Evolutionary conservation across 371 early-diverging fungal species (phyloP).

Genomic region (Mortierella sp.): DNA sequence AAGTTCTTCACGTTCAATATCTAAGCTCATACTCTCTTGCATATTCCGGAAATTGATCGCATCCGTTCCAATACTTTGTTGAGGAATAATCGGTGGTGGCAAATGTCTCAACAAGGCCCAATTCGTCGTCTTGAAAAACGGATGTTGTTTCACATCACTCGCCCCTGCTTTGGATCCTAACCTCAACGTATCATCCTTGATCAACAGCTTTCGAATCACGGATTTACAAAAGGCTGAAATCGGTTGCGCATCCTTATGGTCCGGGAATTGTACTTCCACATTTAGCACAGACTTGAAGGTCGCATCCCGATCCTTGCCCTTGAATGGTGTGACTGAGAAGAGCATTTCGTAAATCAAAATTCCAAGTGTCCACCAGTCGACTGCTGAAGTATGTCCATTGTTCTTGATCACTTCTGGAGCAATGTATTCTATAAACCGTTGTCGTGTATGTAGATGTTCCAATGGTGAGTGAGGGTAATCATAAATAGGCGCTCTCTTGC

Average conservation of each 20-base stretch:
- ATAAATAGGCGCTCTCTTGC: no score
- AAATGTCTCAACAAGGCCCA: slow-evolving; percentile 92
- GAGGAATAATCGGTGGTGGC: slow-evolving; percentile 93
- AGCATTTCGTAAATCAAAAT: slow-evolving; percentile 98
- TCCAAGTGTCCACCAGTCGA: slow-evolving; percentile 99
- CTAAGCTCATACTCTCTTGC: slow-evolving; percentile 71
- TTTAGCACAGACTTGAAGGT: slow-evolving; percentile 89
- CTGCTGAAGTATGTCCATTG: slow-evolving; percentile 89
- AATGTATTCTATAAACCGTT: slow-evolving; percentile 88
- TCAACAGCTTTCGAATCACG: slow-evolving; percentile 83
- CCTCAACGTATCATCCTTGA: slow-evolving; percentile 87
- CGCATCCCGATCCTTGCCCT: slow-evolving; percentile 84
- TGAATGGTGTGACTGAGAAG: slow-evolving; percentile 95
- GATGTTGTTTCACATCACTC: slow-evolving; percentile 92
- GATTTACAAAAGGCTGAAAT: slow-evolving; percentile 69
- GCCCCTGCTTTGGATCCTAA: slow-evolving; percentile 93
- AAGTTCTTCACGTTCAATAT: slow-evolving; percentile 62
- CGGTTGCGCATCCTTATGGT: slow-evolving; percentile 62
- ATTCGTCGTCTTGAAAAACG: slow-evolving; percentile 91
- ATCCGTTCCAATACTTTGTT: slow-evolving; percentile 68
- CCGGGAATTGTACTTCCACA: slow-evolving; percentile 80
- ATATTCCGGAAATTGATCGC: slow-evolving; percentile 77
- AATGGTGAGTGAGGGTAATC: no score
- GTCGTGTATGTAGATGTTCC: no score
- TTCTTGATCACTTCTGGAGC: slow-evolving; percentile 97